Percentiles rank a stretch among this genome's conserved stretches.
phyloP scores from a whole-genome alignment of 768 basidiomycete species.

The Suillus sp. region DNA sequence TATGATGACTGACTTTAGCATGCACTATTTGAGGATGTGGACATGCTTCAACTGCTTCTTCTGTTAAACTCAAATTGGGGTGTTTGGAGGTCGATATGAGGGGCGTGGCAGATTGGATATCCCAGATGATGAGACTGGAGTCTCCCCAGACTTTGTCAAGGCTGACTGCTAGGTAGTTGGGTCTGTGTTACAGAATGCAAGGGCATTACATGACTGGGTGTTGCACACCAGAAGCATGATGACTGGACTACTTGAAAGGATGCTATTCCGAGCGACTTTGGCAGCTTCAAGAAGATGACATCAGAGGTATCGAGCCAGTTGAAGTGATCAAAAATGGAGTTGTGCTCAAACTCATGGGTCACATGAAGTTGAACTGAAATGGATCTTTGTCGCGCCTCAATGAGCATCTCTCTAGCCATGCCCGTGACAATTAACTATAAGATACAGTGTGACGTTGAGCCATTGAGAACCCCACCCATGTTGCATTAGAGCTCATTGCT shows the following conservation, averaged over 20 bases:
- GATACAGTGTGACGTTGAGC: no score
- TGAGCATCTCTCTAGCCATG: no score
- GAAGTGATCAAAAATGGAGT: no score
- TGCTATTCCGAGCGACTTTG: constrained; percentile 52
- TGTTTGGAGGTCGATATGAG: constrained; percentile 31
- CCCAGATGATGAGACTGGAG: constrained; percentile 74
- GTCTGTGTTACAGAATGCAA: constrained; percentile 69
- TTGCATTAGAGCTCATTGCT: no score
- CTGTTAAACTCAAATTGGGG: neutral
- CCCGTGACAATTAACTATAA: no score
- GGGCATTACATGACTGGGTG: constrained; percentile 68
- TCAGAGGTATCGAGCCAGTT: no score
- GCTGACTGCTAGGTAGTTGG: constrained; percentile 79
- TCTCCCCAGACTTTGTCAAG: constrained; percentile 80
- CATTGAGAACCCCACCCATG: no score
- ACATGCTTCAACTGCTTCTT: constrained; percentile 13
- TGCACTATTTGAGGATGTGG: constrained; percentile 40
- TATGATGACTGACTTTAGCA: constrained; percentile 34
- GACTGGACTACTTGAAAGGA: constrained; percentile 57
- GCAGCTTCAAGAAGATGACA: constrained; percentile 52
- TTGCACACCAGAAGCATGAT: constrained; percentile 64
- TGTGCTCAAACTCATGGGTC: no score
- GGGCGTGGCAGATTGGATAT: constrained; percentile 50
- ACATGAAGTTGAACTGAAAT: no score
- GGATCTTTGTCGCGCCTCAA: no score